Evolutionary conservation across 768 basidiomycete genomes (phyloP), one percentile per base, ranked within the genome.

Genomic region (Melanogaster broomeanus): DNA sequence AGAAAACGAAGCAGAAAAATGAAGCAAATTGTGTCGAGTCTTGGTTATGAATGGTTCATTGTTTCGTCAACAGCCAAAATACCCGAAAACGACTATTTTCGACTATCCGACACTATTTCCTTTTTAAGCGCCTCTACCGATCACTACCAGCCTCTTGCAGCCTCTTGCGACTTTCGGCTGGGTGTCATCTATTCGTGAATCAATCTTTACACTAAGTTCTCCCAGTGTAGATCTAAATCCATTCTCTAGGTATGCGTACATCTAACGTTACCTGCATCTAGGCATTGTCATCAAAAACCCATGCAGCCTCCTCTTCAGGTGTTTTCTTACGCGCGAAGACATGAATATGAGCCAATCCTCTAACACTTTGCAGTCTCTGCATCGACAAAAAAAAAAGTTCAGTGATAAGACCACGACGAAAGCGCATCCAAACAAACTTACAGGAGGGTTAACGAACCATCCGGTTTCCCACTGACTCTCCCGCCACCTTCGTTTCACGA

Each of bases 381-480:
- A 48, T 45, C 44, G 44, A 37, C 53, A 42, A 47, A n/a, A n/a
- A n/a, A n/a, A n/a, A n/a, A 37, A 34, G 9, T 12, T 24, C 21
- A 52, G 24, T 16, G 22, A 16, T 25, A 52, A 22, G 19, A 24
- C 16, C 19, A 49, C 33, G 5, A 46, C 12, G 51, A 21, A 35
- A 42, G 16, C 44, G 33, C 10, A 15, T 15, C 19, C 38, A 45
- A 13, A 13, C 4, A 46, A 25, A 43, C 87, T 64, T 60, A 93
- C 91, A 44, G 85, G 88, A 38, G 91, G 91, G 62, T 93, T 93
- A 38, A 91, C 87, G 61, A 93, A 93, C 92, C 92, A 94, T 2
- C 88, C 89, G 0, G 90, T 90, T 70, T 94, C 92, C 90, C 89
- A 94, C n/a, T 80, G 77, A 5, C 61, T 65, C 61, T 90, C 88